Percentiles rank a stretch among this genome's conserved stretches.
phyloP scores from a whole-genome alignment of 176 grass and related monocot species.

The maize (Zea mays) region DNA sequence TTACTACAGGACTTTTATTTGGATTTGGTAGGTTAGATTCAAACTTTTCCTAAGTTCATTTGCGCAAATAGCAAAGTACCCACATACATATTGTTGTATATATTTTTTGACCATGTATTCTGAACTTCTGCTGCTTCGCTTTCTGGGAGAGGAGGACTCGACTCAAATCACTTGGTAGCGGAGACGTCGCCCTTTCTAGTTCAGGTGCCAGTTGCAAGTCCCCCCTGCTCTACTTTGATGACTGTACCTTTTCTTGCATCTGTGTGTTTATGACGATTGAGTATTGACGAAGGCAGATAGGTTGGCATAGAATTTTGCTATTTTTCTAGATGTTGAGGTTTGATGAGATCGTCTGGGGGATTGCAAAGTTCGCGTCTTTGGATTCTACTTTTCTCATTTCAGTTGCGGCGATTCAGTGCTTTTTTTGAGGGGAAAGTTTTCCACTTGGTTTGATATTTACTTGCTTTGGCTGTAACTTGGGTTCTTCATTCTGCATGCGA shows the following conservation, averaged over 20 bases:
- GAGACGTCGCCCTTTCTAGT: conserved; percentile 21
- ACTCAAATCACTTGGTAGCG: conserved; percentile 57
- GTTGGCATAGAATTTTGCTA: conserved; percentile 10
- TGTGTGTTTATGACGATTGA: conserved; percentile 2
- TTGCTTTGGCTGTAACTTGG: not conserved
- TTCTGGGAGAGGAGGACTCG: conserved; percentile 33
- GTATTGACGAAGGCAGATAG: conserved; percentile 27
- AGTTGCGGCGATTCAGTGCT: not conserved
- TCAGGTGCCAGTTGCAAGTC: conserved; percentile 48
- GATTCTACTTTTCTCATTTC: not conserved
- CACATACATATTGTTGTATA: too few relatives aligned
- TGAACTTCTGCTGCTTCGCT: conserved; percentile 38
- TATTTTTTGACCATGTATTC: too few relatives aligned
- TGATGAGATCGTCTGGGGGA: not conserved
- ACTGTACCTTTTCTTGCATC: conserved; percentile 30
- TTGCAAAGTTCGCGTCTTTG: conserved; percentile 35
- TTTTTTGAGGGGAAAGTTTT: conserved; percentile 9
- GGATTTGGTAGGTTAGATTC: too few relatives aligned
- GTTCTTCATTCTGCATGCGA: conserved; percentile 2
- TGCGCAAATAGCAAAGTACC: too few relatives aligned
- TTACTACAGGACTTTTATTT: too few relatives aligned
- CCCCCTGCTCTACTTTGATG: conserved; percentile 21
- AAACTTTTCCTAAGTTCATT: too few relatives aligned
- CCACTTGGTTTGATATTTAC: not conserved
- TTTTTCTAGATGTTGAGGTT: not conserved